A percentile compares a stretch with the other conserved stretches of the same genome.
Evolutionary conservation across 2,329 filamentous ascomycete genomes (phyloP).

Genomic region (Aspergillus calidoustus): DNA sequence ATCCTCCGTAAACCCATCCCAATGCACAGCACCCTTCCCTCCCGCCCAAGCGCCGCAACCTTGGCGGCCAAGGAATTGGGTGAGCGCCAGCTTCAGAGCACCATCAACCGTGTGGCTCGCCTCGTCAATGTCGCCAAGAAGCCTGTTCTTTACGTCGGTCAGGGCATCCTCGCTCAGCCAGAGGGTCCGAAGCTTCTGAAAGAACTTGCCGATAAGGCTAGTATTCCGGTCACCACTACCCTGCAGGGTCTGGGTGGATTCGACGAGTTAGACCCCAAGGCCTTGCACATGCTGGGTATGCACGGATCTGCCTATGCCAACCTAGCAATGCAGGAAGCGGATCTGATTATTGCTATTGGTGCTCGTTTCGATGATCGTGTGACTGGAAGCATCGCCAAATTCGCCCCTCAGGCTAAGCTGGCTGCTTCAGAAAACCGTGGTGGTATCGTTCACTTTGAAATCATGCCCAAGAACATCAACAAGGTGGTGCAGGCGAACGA

Average conservation of each 20-base stretch:
- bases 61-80: slow-evolving; percentile 76
- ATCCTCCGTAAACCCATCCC: slow-evolving; percentile 85
- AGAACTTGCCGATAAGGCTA: slow-evolving; percentile 85
- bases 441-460: slow-evolving; percentile 96
- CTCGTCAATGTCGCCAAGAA: slow-evolving; percentile 90
- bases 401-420: slow-evolving; percentile 83
- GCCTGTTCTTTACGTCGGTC: slow-evolving; percentile 92
- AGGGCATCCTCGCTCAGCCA: slow-evolving; percentile 80
- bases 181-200: slow-evolving; percentile 80
- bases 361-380: slow-evolving; percentile 97
- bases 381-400: slow-evolving; percentile 78
- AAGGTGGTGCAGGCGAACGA: slow-evolving; percentile 97
- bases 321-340: slow-evolving; percentile 96
- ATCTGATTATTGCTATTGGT: slow-evolving; percentile 92
- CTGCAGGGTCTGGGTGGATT: slow-evolving; percentile 91
- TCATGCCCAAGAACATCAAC: slow-evolving; percentile 99
- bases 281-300: slow-evolving; percentile 98
- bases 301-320: slow-evolving; percentile 97
- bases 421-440: slow-evolving; percentile 84
- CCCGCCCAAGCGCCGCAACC: slow-evolving; percentile 83
- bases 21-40: slow-evolving; percentile 71
- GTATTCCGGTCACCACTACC: slow-evolving; percentile 93
- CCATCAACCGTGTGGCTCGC: slow-evolving; percentile 76
- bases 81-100: slow-evolving; percentile 71
- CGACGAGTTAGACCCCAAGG: slow-evolving; percentile 91